Evolutionary conservation across 2,329 filamentous ascomycete species (phyloP).

Genomic region (Rugonectria rugulosa): DNA sequence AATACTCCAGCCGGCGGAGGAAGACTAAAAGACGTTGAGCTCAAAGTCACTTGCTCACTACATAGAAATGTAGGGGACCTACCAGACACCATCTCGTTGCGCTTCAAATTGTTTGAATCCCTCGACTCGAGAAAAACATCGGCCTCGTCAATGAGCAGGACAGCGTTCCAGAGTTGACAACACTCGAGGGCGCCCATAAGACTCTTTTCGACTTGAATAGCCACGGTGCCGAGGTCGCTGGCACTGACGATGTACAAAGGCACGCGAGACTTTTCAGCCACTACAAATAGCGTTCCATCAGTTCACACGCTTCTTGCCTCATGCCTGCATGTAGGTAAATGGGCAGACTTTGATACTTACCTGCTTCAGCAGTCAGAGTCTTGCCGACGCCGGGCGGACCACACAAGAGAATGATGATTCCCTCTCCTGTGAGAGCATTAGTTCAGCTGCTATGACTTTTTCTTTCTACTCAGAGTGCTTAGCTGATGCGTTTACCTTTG

Average conservation of each 20-base stretch:
- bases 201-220: not conserved
- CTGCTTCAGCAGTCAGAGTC: conserved; percentile 34
- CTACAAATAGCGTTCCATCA: too few species aligned
- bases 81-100: conserved; percentile 33
- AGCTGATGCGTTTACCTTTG: not conserved
- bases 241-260: conserved; percentile 28
- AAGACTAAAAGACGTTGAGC: conserved; percentile 44
- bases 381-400: conserved; percentile 41
- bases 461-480: too few species aligned
- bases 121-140: conserved; percentile 31
- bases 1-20: conserved; percentile 50
- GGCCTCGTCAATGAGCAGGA: conserved; percentile 34
- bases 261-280: conserved; percentile 12
- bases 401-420: conserved; percentile 39
- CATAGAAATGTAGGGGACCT: not conserved
- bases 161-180: conserved; percentile 30
- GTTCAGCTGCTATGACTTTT: not conserved
- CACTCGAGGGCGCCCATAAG: conserved; percentile 24
- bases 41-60: not conserved
- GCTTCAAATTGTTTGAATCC: conserved; percentile 14
- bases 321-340: too few species aligned
- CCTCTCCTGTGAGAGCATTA: conserved; percentile 1
- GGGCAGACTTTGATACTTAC: conserved; percentile 15
- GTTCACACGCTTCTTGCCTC: too few species aligned
- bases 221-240: conserved; percentile 1